phyloP scores from a whole-genome alignment of 257 asterid genomes.

The Coffea eugenioides region DNA sequence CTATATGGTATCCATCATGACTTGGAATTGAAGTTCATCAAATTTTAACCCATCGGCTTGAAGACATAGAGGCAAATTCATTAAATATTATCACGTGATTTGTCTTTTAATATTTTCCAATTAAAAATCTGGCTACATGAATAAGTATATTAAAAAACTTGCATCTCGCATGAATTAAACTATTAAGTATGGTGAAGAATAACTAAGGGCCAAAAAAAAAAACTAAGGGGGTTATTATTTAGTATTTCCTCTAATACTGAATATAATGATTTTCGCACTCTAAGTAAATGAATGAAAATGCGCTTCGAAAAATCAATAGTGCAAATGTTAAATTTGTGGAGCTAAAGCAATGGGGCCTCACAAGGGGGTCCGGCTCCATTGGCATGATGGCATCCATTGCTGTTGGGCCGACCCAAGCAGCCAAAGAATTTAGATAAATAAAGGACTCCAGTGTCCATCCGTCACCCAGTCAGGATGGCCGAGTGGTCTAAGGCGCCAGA shows the following conservation, averaged over 20 bases:
- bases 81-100: neutral
- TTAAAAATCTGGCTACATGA: neutral
- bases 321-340: neutral
- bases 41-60: neutral
- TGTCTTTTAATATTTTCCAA: neutral
- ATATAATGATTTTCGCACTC: neutral
- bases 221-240: no score
- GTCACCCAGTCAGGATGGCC: slow-evolving; percentile 77
- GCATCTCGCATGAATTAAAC: neutral
- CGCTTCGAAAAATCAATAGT: no score
- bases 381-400: no score
- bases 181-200: neutral
- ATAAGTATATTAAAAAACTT: neutral
- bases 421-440: no score
- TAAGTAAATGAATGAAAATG: neutral
- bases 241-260: no score
- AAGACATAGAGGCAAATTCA: slow-evolving; percentile 7
- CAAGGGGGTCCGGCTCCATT: no score
- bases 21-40: neutral
- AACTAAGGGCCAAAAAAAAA: neutral
- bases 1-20: neutral
- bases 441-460: no score
- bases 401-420: no score
- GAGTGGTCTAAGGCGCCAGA: slow-evolving; percentile 99
- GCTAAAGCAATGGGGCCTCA: neutral